Evolutionary conservation across 2,329 filamentous ascomycete species (phyloP).

Genomic region (Lachnellula occidentalis): DNA sequence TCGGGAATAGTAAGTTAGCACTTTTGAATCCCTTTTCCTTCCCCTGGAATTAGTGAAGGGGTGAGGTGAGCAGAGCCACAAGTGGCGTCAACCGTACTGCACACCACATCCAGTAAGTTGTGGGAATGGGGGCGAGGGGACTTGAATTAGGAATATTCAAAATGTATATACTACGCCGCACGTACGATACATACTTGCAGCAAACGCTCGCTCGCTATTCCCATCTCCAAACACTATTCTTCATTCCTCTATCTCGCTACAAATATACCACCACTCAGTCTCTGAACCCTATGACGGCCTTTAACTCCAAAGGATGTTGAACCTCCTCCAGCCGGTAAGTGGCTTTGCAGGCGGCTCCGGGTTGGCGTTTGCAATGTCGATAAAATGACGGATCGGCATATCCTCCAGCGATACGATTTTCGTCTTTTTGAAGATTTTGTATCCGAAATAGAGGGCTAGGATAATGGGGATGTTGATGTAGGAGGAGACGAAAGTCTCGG

Average conservation of each 20-base stretch:
- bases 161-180: not conserved
- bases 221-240: not conserved
- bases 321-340: conserved; percentile 15
- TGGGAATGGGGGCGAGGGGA: no score
- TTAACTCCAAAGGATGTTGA: conserved; percentile 26
- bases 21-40: not conserved
- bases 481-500: conserved; percentile 52
- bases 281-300: not conserved
- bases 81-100: not conserved
- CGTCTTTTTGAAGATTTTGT: conserved; percentile 49
- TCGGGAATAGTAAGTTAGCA: no score
- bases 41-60: no score
- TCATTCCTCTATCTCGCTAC: not conserved
- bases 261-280: not conserved
- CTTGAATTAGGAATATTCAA: not conserved
- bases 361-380: conserved; percentile 31
- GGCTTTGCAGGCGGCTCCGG: conserved; percentile 18
- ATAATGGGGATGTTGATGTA: conserved; percentile 63
- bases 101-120: not conserved
- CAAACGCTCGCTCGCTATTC: not conserved
- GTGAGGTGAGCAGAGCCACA: not conserved
- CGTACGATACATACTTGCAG: not conserved
- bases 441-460: conserved; percentile 42
- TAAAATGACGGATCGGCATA: conserved; percentile 34
- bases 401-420: conserved; percentile 35